Conservation (phyloP, 345 rosid genomes). For the Brassica incana region DNA sequence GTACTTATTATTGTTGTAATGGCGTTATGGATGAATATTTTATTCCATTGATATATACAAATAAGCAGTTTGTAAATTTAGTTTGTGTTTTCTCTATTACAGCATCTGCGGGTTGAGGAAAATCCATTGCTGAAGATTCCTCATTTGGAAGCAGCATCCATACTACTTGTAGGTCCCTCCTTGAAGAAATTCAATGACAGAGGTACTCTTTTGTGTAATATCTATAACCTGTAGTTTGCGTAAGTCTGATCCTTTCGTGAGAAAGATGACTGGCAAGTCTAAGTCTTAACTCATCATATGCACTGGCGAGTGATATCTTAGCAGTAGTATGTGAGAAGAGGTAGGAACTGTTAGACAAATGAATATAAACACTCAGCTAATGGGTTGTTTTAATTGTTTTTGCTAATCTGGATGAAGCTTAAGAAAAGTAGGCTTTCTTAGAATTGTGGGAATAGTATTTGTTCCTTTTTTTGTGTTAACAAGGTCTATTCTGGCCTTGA, state of each 20-base stretch:
- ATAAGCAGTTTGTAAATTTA: not conserved
- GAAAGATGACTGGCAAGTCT: slow-evolving; percentile 9
- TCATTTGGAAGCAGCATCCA: slow-evolving; percentile 92
- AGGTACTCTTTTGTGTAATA: slow-evolving; percentile 50
- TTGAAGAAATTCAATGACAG: slow-evolving; percentile 97
- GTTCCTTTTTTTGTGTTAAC: not conserved
- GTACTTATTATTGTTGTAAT: slow-evolving; percentile 1
- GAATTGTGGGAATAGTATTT: not conserved
- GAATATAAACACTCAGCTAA: not conserved
- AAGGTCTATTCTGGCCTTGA: slow-evolving; percentile 6
- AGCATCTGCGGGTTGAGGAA: slow-evolving; percentile 99
- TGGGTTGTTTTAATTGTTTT: not conserved
- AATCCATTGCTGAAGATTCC: slow-evolving; percentile 92
- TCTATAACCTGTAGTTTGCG: slow-evolving; percentile 7
- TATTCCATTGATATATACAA: not conserved
- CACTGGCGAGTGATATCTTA: not conserved
- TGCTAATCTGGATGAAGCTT: slow-evolving; percentile 11
- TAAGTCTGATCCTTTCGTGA: not conserved
- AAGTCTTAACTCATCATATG: slow-evolving; percentile 11
- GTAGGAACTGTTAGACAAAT: slow-evolving; percentile 15
- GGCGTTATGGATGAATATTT: not conserved
- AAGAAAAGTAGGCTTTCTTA: not conserved
- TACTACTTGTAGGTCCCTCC: slow-evolving; percentile 92
- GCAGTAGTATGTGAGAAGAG: slow-evolving; percentile 1
- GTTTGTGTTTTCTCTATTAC: slow-evolving; percentile 23